Conservation (phyloP, 495 filamentous ascomycete genomes). For the Darksidea phi region DNA sequence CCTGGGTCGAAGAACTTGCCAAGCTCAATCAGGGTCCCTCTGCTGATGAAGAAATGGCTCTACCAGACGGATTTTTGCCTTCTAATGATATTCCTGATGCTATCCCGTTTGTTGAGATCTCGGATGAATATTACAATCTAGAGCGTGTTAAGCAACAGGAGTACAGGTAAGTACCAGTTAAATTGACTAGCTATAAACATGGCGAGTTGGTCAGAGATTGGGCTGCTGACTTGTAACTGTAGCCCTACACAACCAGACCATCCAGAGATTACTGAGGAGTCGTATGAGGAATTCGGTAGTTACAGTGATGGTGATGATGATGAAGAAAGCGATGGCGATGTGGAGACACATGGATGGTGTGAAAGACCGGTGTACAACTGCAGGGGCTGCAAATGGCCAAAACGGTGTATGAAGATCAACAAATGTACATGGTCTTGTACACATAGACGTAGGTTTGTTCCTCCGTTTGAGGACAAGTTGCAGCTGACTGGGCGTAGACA, state of each 20-base stretch:
- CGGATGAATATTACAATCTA: too few relatives aligned
- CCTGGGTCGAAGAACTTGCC: too few relatives aligned
- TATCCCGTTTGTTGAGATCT: too few relatives aligned
- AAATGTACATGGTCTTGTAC: conserved; percentile 17
- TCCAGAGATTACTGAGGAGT: not conserved
- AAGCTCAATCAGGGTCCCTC: too few relatives aligned
- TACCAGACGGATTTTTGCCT: too few relatives aligned
- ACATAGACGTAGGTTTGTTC: not conserved
- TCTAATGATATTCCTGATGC: too few relatives aligned
- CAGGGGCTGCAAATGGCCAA: conserved; percentile 9
- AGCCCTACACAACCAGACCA: not conserved
- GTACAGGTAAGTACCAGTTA: too few relatives aligned
- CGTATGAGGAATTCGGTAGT: not conserved
- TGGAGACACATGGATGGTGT: not conserved
- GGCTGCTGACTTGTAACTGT: too few relatives aligned
- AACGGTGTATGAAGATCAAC: conserved; percentile 25
- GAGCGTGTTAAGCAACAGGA: too few relatives aligned
- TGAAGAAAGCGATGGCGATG: not conserved
- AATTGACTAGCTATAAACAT: too few relatives aligned
- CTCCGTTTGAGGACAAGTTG: not conserved
- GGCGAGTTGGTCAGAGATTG: too few relatives aligned
- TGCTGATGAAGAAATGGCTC: too few relatives aligned
- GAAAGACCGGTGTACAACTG: conserved; percentile 12
- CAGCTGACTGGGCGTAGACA: not conserved
- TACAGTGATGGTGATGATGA: not conserved